These are phyloP conservation scores for Trifolium subterraneum DNA, from an alignment of 306 rosid genomes.

Conservation along the genomic window DNA sequence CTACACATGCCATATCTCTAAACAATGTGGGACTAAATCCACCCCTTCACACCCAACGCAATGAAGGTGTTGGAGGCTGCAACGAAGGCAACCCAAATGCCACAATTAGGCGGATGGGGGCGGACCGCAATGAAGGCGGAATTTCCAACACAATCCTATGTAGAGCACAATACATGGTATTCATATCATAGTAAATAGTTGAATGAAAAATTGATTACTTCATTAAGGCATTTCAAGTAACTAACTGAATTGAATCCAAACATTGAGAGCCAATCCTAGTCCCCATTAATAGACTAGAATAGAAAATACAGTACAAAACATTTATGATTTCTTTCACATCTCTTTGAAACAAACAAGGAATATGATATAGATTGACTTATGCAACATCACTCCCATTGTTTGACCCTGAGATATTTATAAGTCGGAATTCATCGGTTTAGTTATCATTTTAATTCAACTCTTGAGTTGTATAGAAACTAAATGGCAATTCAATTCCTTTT, in stretches of 20 bases:
- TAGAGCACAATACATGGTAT: too few relatives aligned
- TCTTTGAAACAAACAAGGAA: too few relatives aligned
- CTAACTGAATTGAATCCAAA: background rate
- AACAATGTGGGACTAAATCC: too few relatives aligned
- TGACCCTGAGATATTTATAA: slow-evolving; percentile 11
- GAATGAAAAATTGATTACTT: slow-evolving; percentile 1
- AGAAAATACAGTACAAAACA: background rate
- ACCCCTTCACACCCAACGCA: too few relatives aligned
- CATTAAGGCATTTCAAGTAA: background rate
- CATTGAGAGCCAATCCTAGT: background rate
- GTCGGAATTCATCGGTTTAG: background rate
- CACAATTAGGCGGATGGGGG: too few relatives aligned
- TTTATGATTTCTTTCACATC: too few relatives aligned
- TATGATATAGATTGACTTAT: slow-evolving; percentile 1
- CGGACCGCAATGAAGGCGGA: too few relatives aligned
- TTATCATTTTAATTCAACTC: slow-evolving; percentile 11
- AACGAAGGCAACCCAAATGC: too few relatives aligned
- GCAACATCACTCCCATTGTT: background rate
- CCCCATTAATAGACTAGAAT: background rate
- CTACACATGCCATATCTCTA: too few relatives aligned
- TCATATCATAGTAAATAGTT: too few relatives aligned
- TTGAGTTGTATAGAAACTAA: slow-evolving; percentile 10
- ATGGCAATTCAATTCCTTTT: slow-evolving; percentile 3
- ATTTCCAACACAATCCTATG: too few relatives aligned
- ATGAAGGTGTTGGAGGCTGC: too few relatives aligned